Percentiles rank a stretch among this genome's conserved stretches.
phyloP scores from a whole-genome alignment of 768 basidiomycete species.

The Boletus sp. region DNA sequence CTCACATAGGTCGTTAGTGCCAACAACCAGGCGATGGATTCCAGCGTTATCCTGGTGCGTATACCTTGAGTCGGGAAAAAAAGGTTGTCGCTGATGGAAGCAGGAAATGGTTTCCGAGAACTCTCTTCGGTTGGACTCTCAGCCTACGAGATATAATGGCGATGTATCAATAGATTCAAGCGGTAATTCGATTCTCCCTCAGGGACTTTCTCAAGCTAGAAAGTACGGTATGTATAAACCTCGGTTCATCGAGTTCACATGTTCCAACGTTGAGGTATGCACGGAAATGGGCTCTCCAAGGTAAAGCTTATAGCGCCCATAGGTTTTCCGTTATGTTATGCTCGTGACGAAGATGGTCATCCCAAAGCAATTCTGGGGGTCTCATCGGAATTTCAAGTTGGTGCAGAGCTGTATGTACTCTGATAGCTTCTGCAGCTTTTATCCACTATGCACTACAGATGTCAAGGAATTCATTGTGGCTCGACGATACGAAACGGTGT shows the following conservation, averaged over 20 bases:
- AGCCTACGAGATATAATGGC: slow-evolving; percentile 36
- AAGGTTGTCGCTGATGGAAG: slow-evolving; percentile 2
- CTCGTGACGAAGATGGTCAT: slow-evolving; percentile 66
- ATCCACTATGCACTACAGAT: slow-evolving; percentile 40
- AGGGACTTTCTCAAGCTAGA: slow-evolving; percentile 47
- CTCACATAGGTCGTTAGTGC: slow-evolving; percentile 37
- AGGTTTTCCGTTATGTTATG: slow-evolving; percentile 72
- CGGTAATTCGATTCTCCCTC: slow-evolving; percentile 43
- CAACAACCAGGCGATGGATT: slow-evolving; percentile 48
- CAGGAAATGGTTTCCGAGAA: slow-evolving; percentile 79
- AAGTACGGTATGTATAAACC: slow-evolving; percentile 55
- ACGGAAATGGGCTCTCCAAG: neutral
- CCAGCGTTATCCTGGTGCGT: slow-evolving; percentile 59
- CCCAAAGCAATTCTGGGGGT: slow-evolving; percentile 79
- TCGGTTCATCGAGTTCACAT: slow-evolving; percentile 75
- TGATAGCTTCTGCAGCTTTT: neutral
- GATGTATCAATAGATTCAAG: slow-evolving; percentile 54
- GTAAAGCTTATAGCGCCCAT: neutral
- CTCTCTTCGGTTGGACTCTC: slow-evolving; percentile 53
- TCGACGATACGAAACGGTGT: slow-evolving; percentile 78
- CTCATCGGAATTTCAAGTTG: slow-evolving; percentile 55
- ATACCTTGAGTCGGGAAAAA: neutral
- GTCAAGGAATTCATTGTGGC: slow-evolving; percentile 69
- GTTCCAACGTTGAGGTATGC: slow-evolving; percentile 58
- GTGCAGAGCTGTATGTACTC: slow-evolving; percentile 51